Conservation (phyloP, 306 rosid species). For the Prunus padus region DNA sequence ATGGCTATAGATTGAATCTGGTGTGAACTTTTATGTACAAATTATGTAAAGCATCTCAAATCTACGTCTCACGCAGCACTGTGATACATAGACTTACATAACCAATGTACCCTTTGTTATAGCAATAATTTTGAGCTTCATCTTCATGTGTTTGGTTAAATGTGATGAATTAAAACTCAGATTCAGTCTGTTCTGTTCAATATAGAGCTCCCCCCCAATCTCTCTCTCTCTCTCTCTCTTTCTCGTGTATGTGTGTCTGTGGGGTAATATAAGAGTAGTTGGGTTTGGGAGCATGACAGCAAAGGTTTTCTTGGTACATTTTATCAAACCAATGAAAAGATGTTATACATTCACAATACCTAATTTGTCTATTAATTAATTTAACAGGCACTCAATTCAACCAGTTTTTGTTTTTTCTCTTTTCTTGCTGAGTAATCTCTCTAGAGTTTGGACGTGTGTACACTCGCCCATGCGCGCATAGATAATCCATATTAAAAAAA, state of each 20-base stretch:
- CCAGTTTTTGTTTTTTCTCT: too few relatives aligned
- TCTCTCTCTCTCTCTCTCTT: neutral
- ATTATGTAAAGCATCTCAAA: neutral
- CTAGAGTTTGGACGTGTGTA: neutral
- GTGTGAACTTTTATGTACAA: neutral
- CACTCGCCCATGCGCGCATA: neutral
- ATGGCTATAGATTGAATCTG: neutral
- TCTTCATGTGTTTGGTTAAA: neutral
- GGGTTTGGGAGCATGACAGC: too few relatives aligned
- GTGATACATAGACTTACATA: neutral
- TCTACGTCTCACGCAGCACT: neutral
- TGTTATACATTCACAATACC: too few relatives aligned
- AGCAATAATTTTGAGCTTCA: neutral
- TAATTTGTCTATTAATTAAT: too few relatives aligned
- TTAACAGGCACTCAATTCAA: too few relatives aligned
- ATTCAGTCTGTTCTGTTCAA: neutral
- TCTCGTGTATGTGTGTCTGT: neutral
- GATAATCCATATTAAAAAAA: neutral
- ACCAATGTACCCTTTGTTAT: neutral
- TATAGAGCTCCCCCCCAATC: neutral
- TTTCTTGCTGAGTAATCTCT: neutral
- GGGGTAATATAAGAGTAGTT: neutral
- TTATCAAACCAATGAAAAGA: too few relatives aligned
- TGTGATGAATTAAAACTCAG: neutral
- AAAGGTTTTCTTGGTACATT: too few relatives aligned